Conservation (phyloP, 2,329 filamentous ascomycete species). For the Plectosphaerella plurivora region DNA sequence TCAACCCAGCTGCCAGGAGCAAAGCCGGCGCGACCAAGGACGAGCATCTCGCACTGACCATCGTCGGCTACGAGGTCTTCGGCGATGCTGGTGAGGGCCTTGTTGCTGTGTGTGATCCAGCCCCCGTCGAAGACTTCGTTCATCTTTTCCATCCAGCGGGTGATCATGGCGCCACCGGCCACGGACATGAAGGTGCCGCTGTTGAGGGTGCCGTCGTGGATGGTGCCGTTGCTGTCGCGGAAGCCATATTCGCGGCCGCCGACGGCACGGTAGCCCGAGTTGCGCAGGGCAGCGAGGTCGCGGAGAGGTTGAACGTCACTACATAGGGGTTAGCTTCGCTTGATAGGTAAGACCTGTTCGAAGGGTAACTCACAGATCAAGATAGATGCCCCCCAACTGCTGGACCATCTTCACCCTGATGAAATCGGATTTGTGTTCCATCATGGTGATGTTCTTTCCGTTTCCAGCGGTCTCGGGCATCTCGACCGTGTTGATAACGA, state of each 20-base stretch:
- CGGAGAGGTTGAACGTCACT: constrained; percentile 9
- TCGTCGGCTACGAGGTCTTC: constrained; percentile 3
- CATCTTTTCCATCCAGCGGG: background rate
- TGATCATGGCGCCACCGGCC: background rate
- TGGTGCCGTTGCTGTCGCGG: background rate
- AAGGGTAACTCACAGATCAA: constrained; percentile 7
- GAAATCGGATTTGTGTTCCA: constrained; percentile 17
- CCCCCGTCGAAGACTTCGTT: background rate
- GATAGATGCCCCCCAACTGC: constrained; percentile 15
- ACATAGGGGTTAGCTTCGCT: too few species aligned
- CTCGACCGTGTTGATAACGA: constrained; percentile 9
- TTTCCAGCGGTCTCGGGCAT: constrained; percentile 9
- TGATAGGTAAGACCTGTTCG: too few species aligned
- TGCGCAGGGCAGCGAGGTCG: background rate
- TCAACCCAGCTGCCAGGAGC: constrained; percentile 14
- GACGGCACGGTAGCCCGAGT: constrained; percentile 11
- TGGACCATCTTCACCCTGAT: constrained; percentile 14
- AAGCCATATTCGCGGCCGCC: constrained; percentile 6
- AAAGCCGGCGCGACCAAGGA: constrained; percentile 15
- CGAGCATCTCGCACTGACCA: constrained; percentile 13
- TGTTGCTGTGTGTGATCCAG: constrained; percentile 1
- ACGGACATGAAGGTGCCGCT: constrained; percentile 1
- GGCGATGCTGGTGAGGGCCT: background rate
- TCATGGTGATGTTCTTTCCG: constrained; percentile 6
- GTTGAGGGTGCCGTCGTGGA: background rate